Evolutionary conservation across 108 stramenopile species (phyloP), one percentile per base, ranked within the genome.

Genomic region (Stephanodiscus triporus): DNA sequence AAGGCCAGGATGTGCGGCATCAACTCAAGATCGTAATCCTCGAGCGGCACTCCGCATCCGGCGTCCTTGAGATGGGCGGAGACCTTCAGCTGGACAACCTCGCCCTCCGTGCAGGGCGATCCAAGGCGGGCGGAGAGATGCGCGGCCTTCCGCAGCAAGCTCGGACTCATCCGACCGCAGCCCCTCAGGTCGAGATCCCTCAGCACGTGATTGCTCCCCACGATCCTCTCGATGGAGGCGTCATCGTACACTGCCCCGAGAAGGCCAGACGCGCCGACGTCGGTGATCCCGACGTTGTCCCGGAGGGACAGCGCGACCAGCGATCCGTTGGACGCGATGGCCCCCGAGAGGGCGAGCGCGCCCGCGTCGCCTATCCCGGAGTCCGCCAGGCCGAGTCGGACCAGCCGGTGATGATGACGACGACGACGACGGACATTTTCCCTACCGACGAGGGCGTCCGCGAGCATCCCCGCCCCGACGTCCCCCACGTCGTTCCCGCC

Each of bases 401-500:
- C 64, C 38, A 91, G 34, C 36, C 14, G 34, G n/a, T 37, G 59
- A 54, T 34, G 26, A 49, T 8, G 59, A 53, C 50, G 73, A 71
- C 11, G 10, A 1, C 40, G 1, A 4, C 40, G 7, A 4, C 11
- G 10, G 4, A 4, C 36, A 7, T 36, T 36, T 36, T 7, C 36
- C 9, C 67, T 45, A 14, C 27, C 49, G 26, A 82, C 59, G 42
- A 88, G 58, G 11, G 56, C 64, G 24, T 79, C 62, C 2, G 88
- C 83, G 20, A 91, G 19, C 23, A 65, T n/a, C 22, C 49, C 60
- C 2, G 76, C 86, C 8, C 85, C 86, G 6, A 61, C 40, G 17
- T 77, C 61, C 9, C 80, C 74, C 57, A 91, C 80, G 11, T 67
- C 51, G 56, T 91, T 91, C 43, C 67, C 77, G 40, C 72, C 68